Conservation (phyloP, 148 eudicot genomes). For the Nepenthes gracilis region DNA sequence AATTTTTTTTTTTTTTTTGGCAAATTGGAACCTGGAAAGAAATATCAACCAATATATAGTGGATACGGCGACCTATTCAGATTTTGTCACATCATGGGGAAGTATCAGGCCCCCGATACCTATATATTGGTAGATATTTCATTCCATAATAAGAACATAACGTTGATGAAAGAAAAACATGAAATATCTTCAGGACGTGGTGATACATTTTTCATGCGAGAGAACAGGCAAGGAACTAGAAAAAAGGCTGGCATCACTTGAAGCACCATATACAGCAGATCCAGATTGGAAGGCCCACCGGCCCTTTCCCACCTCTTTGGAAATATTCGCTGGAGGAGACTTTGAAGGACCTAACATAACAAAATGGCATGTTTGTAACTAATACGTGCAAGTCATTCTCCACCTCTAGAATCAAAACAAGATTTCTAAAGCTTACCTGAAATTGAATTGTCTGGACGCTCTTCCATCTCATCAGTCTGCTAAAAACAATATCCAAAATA, state of each 20-base stretch:
- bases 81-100: too few relatives aligned
- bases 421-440: slow-evolving; percentile 13
- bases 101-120: too few relatives aligned
- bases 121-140: too few relatives aligned
- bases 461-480: slow-evolving; percentile 23
- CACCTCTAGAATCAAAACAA: slow-evolving; percentile 1
- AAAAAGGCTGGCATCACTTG: slow-evolving; percentile 54
- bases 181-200: background rate
- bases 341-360: slow-evolving; percentile 28
- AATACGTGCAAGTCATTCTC: background rate
- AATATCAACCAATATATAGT: background rate
- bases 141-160: background rate
- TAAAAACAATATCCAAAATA: slow-evolving; percentile 3
- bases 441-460: slow-evolving; percentile 18
- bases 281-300: slow-evolving; percentile 27
- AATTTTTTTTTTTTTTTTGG: background rate
- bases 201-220: slow-evolving; percentile 45
- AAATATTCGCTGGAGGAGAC: slow-evolving; percentile 16
- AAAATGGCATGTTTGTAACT: slow-evolving; percentile 6
- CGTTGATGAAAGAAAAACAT: background rate
- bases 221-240: slow-evolving; percentile 86
- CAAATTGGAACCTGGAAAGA: background rate
- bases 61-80: too few relatives aligned
- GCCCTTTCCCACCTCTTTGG: slow-evolving; percentile 30
- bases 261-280: slow-evolving; percentile 27